These are phyloP conservation scores for Nidularia sp. DNA, from an alignment of 768 basidiomycete genomes.

Conservation along the genomic window DNA sequence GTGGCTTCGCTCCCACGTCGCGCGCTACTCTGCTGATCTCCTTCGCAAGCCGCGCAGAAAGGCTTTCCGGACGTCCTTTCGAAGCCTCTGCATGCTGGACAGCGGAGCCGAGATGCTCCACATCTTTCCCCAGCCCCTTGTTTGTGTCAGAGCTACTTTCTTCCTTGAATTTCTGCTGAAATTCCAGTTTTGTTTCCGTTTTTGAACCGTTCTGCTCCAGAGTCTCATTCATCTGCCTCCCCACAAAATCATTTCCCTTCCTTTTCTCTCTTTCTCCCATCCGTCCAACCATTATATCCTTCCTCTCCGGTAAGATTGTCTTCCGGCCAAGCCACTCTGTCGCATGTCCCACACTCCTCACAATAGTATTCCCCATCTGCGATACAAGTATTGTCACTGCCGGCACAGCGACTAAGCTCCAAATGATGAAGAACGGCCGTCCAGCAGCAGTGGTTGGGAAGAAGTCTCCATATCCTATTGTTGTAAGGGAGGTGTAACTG, in stretches of 20 bases:
- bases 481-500: conserved; percentile 32
- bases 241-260: neutral
- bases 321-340: conserved; percentile 22
- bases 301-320: conserved; percentile 22
- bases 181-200: neutral
- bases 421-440: conserved; percentile 37
- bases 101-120: conserved; percentile 25
- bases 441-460: conserved; percentile 27
- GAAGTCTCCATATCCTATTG: conserved; percentile 38
- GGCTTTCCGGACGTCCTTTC: conserved; percentile 15
- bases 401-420: conserved; percentile 35
- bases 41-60: conserved; percentile 21
- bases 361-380: conserved; percentile 46
- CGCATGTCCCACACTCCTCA: conserved; percentile 26
- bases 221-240: conserved; percentile 1
- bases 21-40: conserved; percentile 23
- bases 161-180: neutral
- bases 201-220: conserved; percentile 2
- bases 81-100: conserved; percentile 26
- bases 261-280: neutral
- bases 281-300: no score
- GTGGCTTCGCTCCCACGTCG: conserved; percentile 21
- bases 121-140: conserved; percentile 12
- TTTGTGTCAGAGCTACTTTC: neutral
- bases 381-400: conserved; percentile 39